phyloP scores from a whole-genome alignment of 768 basidiomycete species.

The Mycena amicta region DNA sequence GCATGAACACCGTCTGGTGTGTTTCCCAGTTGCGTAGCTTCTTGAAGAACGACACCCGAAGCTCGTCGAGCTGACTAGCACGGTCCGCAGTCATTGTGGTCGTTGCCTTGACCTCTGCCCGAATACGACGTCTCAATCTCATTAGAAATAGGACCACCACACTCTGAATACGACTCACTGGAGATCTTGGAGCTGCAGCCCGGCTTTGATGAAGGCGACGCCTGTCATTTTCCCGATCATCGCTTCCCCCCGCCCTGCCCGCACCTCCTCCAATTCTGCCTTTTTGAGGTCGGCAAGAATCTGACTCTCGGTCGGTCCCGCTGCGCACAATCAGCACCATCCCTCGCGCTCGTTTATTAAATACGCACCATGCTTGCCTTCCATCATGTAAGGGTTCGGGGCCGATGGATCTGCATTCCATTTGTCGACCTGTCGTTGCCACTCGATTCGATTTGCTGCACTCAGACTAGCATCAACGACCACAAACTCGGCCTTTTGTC shows the following conservation, averaged over 20 bases:
- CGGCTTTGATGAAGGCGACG: slow-evolving; percentile 4
- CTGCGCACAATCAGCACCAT: not conserved
- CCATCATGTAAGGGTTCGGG: slow-evolving; percentile 3
- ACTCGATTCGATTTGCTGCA: not conserved
- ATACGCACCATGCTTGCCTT: not conserved
- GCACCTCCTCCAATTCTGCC: not conserved
- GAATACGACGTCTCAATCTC: not conserved
- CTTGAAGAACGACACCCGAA: not conserved
- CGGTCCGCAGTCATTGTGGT: not conserved
- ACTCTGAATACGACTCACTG: slow-evolving; percentile 2
- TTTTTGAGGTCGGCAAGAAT: not conserved
- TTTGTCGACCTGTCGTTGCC: not conserved
- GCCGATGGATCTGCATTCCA: not conserved
- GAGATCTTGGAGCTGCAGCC: slow-evolving; percentile 5
- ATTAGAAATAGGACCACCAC: too few relatives aligned
- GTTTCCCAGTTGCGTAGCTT: slow-evolving; percentile 4
- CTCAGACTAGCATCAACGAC: not conserved
- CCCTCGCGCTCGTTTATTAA: not conserved
- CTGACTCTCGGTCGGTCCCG: not conserved
- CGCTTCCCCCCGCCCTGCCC: not conserved
- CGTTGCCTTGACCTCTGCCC: not conserved
- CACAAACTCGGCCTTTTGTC: slow-evolving; percentile 1
- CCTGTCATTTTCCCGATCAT: not conserved
- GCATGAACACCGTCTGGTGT: slow-evolving; percentile 4
- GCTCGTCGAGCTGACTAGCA: slow-evolving; percentile 1